Evolutionary conservation across 768 basidiomycete species (phyloP).

Genomic region (Mycena epipterygia): DNA sequence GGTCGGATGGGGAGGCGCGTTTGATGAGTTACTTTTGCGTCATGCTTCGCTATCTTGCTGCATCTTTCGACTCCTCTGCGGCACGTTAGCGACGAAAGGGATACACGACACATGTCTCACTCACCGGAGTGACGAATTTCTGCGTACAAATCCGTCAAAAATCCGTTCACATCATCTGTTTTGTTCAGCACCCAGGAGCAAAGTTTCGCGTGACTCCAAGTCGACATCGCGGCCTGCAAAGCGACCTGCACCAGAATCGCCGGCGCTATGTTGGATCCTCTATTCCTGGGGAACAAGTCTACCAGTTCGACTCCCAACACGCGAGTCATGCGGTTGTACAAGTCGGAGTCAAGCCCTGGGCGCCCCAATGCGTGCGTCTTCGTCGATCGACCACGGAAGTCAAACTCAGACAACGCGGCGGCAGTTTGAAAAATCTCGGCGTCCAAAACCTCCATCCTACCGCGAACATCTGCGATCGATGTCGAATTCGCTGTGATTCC

Average conservation of each 20-base stretch:
- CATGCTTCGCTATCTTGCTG: constrained; percentile 24
- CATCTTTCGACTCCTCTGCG: constrained; percentile 11
- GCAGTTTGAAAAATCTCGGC: constrained; percentile 53
- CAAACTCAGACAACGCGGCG: constrained; percentile 49
- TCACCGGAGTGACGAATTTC: constrained; percentile 12
- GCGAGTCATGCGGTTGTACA: background rate
- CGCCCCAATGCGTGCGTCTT: background rate
- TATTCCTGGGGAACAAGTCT: background rate
- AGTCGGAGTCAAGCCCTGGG: background rate
- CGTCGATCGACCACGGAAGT: background rate
- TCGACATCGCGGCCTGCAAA: constrained; percentile 10
- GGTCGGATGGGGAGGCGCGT: background rate
- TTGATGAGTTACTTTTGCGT: constrained; percentile 35
- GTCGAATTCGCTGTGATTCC: constrained; percentile 32
- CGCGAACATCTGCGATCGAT: constrained; percentile 51
- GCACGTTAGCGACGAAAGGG: background rate
- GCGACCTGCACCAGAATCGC: constrained; percentile 18
- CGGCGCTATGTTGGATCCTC: background rate
- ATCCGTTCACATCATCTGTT: background rate
- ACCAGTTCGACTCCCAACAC: constrained; percentile 17
- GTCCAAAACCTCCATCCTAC: constrained; percentile 50
- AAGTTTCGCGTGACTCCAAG: background rate
- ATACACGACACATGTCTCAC: background rate
- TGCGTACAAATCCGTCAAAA: constrained; percentile 3
- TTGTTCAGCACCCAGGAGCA: background rate